Percentiles rank a stretch among this genome's conserved stretches.
Conservation (phyloP, 345 rosid species). For the Boechera divaricarpa region DNA sequence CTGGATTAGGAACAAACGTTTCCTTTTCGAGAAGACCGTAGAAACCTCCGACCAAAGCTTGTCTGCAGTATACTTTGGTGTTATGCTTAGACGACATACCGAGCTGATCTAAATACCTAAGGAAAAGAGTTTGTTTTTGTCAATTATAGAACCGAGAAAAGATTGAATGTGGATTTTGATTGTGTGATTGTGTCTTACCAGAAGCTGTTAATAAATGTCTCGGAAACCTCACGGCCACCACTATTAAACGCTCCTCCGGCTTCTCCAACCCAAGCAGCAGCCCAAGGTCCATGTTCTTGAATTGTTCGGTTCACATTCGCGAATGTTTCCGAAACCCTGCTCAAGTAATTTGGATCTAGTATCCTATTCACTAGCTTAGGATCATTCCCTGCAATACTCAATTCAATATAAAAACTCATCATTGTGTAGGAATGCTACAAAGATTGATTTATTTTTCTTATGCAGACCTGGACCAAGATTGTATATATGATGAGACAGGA, state of each 20-base stretch:
- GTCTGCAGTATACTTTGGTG: slow-evolving; percentile 93
- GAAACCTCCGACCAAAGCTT: slow-evolving; percentile 87
- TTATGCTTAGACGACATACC: slow-evolving; percentile 81
- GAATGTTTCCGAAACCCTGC: slow-evolving; percentile 56
- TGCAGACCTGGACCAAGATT: slow-evolving; percentile 81
- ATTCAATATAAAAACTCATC: neutral
- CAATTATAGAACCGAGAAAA: neutral
- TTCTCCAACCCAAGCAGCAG: slow-evolving; percentile 98
- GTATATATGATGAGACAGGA: slow-evolving; percentile 89
- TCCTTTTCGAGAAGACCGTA: slow-evolving; percentile 80
- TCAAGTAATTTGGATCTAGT: slow-evolving; percentile 68
- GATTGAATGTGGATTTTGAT: neutral
- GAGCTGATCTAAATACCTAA: slow-evolving; percentile 92
- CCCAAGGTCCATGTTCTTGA: slow-evolving; percentile 72
- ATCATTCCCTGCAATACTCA: slow-evolving; percentile 64
- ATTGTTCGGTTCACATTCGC: slow-evolving; percentile 55
- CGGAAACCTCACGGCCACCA: slow-evolving; percentile 82
- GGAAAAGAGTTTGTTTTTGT: neutral
- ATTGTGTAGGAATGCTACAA: slow-evolving; percentile 15
- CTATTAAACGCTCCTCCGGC: slow-evolving; percentile 95
- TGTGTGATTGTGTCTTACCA: slow-evolving; percentile 51
- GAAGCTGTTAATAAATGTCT: slow-evolving; percentile 85
- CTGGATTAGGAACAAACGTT: slow-evolving; percentile 78
- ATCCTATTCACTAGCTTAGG: slow-evolving; percentile 71
- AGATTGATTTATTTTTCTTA: neutral